Conservation (phyloP, 345 rosid genomes). For the Ailanthus altissimus region DNA sequence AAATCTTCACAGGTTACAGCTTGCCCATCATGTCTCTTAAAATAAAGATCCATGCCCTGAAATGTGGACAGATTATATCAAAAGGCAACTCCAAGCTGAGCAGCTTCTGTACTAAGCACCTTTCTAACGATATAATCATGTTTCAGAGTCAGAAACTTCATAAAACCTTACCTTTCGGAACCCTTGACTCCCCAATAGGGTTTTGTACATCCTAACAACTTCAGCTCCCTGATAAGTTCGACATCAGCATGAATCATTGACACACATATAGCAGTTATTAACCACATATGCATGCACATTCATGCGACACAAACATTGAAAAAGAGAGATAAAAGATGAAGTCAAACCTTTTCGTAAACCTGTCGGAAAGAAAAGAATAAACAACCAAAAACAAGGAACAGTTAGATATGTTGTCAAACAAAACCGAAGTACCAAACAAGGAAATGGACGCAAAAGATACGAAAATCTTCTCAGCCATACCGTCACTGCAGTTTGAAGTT, state of each 20-base stretch:
- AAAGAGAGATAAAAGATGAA: constrained; percentile 1
- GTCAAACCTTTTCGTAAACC: constrained; percentile 95
- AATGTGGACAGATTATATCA: constrained; percentile 27
- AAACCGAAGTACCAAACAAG: constrained; percentile 20
- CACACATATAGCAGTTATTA: constrained; percentile 16
- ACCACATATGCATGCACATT: constrained; percentile 2
- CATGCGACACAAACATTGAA: background rate
- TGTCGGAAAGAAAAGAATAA: constrained; percentile 35
- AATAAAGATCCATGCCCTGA: constrained; percentile 98
- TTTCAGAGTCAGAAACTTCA: constrained; percentile 5
- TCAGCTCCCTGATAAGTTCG: constrained; percentile 81
- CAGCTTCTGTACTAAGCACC: constrained; percentile 10
- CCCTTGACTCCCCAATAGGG: constrained; percentile 83
- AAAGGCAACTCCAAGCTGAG: background rate
- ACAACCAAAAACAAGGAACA: constrained; percentile 21
- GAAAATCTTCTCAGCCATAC: constrained; percentile 41
- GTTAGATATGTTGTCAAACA: constrained; percentile 26
- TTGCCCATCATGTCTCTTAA: constrained; percentile 91
- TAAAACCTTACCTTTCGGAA: constrained; percentile 72
- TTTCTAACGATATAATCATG: background rate
- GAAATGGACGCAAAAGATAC: background rate
- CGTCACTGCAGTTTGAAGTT: constrained; percentile 70
- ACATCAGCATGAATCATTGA: constrained; percentile 18
- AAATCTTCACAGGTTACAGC: constrained; percentile 99
- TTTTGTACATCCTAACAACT: constrained; percentile 99